These are phyloP conservation scores for Pouteria campechiana DNA, from an alignment of 179 eudicot species.

Conservation along the genomic window DNA sequence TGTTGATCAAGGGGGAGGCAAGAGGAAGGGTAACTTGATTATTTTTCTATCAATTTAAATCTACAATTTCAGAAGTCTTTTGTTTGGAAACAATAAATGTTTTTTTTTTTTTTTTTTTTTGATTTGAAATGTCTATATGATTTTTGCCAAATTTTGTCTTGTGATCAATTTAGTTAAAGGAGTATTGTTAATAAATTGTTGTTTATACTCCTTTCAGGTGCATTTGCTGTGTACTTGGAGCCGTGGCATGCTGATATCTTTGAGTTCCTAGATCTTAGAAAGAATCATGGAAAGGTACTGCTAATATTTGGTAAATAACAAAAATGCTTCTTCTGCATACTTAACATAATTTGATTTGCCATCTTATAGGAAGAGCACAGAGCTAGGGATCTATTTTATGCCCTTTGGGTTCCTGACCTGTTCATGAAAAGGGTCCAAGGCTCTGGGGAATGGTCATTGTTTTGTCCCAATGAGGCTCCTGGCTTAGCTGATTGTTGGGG, in stretches of 20 bases:
- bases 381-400: slow-evolving; percentile 30
- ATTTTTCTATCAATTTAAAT: background rate
- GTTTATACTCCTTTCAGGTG: background rate
- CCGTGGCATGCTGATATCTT: background rate
- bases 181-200: background rate
- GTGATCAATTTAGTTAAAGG: too few relatives aligned
- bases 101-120: background rate
- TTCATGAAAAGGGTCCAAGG: slow-evolving; percentile 86
- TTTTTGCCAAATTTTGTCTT: too few relatives aligned
- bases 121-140: too few relatives aligned
- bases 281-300: slow-evolving; percentile 9
- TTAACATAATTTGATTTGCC: background rate
- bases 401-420: slow-evolving; percentile 96
- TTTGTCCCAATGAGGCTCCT: slow-evolving; percentile 96
- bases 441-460: slow-evolving; percentile 77
- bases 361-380: background rate
- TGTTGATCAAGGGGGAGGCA: slow-evolving; percentile 18
- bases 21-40: background rate
- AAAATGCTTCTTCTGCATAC: background rate
- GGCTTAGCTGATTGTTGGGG: background rate
- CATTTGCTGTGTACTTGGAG: background rate
- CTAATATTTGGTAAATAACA: background rate
- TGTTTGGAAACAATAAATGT: too few relatives aligned
- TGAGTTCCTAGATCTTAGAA: slow-evolving; percentile 18
- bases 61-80: too few relatives aligned